Evolutionary conservation across 495 filamentous ascomycete species (phyloP).

Genomic region (Aspergillus asperescens): DNA sequence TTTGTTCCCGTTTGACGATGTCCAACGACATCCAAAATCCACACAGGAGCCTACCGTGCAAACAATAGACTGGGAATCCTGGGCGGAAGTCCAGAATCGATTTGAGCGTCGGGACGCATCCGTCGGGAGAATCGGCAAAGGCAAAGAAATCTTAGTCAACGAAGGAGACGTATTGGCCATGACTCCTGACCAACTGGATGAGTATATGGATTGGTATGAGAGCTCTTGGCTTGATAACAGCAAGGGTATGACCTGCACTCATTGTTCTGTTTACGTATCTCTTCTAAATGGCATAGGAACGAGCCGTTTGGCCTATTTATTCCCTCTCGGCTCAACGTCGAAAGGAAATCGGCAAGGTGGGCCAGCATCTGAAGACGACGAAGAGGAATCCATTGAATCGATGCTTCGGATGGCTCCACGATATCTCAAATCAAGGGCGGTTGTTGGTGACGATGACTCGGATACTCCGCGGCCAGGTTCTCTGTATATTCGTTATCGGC

Average conservation of each 20-base stretch:
- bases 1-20: conserved; percentile 66
- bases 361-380: conserved; percentile 11
- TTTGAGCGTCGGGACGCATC: conserved; percentile 28
- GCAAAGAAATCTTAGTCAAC: conserved; percentile 47
- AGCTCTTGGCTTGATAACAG: conserved; percentile 57
- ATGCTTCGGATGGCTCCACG: conserved; percentile 38
- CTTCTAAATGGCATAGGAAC: conserved; percentile 14
- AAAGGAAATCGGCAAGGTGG: conserved; percentile 11
- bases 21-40: conserved; percentile 51
- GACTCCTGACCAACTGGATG: conserved; percentile 62
- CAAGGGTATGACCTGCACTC: conserved; percentile 16
- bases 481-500: conserved; percentile 53
- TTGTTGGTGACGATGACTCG: conserved; percentile 27
- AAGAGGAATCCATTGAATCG: conserved; percentile 26
- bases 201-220: conserved; percentile 88
- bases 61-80: conserved; percentile 65
- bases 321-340: conserved; percentile 37
- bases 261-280: not conserved
- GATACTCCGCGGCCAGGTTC: conserved; percentile 45
- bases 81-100: conserved; percentile 52
- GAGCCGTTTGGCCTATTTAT: conserved; percentile 46
- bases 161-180: conserved; percentile 67
- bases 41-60: conserved; percentile 55
- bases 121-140: conserved; percentile 29
- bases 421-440: conserved; percentile 27